Conservation (phyloP, 2,329 filamentous ascomycete species). For the Apiospora marii region DNA sequence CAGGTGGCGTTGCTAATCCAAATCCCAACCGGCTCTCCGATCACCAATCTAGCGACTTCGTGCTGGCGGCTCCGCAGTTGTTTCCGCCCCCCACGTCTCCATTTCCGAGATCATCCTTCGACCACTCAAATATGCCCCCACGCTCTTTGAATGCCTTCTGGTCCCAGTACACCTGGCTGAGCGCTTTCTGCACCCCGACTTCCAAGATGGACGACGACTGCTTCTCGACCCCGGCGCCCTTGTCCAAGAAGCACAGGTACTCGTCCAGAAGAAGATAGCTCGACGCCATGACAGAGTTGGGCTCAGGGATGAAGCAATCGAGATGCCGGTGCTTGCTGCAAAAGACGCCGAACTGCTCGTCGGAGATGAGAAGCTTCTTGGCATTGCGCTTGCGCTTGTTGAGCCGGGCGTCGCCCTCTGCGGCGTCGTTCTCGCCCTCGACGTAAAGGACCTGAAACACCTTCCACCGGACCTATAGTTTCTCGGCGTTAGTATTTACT, state of each 20-base stretch:
- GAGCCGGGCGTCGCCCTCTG: slow-evolving; percentile 38
- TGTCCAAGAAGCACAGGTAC: slow-evolving; percentile 58
- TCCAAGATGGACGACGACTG: slow-evolving; percentile 49
- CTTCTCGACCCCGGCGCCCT: slow-evolving; percentile 43
- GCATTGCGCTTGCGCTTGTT: slow-evolving; percentile 47
- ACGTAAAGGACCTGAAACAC: slow-evolving; percentile 63
- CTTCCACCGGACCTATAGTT: slow-evolving; percentile 66
- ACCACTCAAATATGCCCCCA: slow-evolving; percentile 60
- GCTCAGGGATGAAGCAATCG: slow-evolving; percentile 54
- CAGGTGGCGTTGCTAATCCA: background rate
- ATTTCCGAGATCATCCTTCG: background rate
- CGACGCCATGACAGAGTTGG: slow-evolving; percentile 58
- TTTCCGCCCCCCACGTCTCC: background rate
- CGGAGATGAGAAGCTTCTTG: slow-evolving; percentile 52
- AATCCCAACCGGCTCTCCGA: background rate
- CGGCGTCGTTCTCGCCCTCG: slow-evolving; percentile 59
- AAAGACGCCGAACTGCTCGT: slow-evolving; percentile 55
- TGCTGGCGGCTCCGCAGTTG: background rate
- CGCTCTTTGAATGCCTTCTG: slow-evolving; percentile 51
- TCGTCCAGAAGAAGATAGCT: slow-evolving; percentile 62
- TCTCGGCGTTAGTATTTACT: too few species aligned
- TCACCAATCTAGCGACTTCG: background rate
- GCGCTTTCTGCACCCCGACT: slow-evolving; percentile 54
- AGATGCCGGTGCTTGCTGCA: slow-evolving; percentile 52
- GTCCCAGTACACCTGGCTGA: slow-evolving; percentile 56